These are phyloP conservation scores for Rhizophora apiculata DNA, from an alignment of 345 rosid species.

Conservation along the genomic window DNA sequence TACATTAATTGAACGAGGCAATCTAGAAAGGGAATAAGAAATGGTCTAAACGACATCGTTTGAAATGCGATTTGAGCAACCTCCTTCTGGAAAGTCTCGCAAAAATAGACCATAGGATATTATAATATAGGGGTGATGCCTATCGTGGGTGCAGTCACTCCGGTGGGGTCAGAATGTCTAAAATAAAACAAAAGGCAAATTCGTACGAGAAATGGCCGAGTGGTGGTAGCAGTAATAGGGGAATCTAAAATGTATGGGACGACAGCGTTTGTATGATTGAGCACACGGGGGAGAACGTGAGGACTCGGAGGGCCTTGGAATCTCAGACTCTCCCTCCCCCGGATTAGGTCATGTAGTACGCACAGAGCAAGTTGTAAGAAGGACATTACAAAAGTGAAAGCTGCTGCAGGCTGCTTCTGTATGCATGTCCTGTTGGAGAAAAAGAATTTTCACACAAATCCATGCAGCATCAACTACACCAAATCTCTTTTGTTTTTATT, in stretches of 20 bases:
- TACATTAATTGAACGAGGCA: too few species aligned
- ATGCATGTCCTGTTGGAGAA: background rate
- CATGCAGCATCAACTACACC: constrained; percentile 11
- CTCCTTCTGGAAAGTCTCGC: constrained; percentile 20
- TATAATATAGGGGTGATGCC: background rate
- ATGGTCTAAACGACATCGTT: background rate
- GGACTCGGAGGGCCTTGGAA: constrained; percentile 27
- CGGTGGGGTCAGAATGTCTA: background rate
- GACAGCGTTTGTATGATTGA: constrained; percentile 23
- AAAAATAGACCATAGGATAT: too few species aligned
- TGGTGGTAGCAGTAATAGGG: background rate
- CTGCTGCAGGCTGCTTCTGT: constrained; percentile 15
- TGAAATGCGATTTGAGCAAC: background rate
- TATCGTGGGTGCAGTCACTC: background rate
- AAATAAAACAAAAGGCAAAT: background rate
- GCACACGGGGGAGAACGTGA: constrained; percentile 42
- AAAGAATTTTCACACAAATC: constrained; percentile 19
- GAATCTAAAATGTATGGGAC: constrained; percentile 16
- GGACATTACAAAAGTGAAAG: constrained; percentile 33
- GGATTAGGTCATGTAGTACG: too few species aligned
- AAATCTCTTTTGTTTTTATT: background rate
- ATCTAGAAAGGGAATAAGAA: too few species aligned
- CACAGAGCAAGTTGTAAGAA: constrained; percentile 6
- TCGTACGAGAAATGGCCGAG: constrained; percentile 5
- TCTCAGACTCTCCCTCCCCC: constrained; percentile 24